These are phyloP conservation scores for Dendrobium huoshanense DNA, from an alignment of 106 monocot genomes.

Conservation along the genomic window DNA sequence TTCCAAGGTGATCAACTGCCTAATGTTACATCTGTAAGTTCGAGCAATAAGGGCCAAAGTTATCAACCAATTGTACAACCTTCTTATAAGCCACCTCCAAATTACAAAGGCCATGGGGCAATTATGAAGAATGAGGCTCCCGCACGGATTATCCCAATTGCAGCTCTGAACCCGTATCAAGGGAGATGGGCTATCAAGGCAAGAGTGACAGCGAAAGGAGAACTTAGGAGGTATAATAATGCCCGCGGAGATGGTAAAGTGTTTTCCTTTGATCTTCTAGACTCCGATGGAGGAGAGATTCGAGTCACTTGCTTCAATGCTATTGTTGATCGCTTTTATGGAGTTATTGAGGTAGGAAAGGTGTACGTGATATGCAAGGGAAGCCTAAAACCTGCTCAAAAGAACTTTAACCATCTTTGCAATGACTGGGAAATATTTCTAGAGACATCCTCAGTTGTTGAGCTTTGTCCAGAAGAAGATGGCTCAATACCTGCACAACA, in stretches of 20 bases:
- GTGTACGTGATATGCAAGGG: constrained; percentile 87
- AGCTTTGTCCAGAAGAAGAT: constrained; percentile 74
- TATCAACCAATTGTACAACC: constrained; percentile 67
- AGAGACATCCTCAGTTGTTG: constrained; percentile 63
- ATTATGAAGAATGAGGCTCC: constrained; percentile 91
- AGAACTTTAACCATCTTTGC: constrained; percentile 85
- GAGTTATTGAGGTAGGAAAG: constrained; percentile 71
- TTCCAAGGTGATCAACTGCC: neutral
- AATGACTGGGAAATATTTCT: constrained; percentile 91
- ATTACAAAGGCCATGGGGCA: constrained; percentile 60
- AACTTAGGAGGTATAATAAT: constrained; percentile 75
- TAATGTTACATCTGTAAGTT: constrained; percentile 20
- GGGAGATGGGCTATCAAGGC: constrained; percentile 92
- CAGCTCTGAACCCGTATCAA: constrained; percentile 87
- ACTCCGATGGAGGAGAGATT: constrained; percentile 93
- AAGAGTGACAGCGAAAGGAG: constrained; percentile 81
- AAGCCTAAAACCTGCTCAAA: constrained; percentile 78
- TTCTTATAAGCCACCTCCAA: constrained; percentile 81
- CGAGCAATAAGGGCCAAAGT: constrained; percentile 17
- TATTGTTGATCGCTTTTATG: constrained; percentile 71
- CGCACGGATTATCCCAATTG: constrained; percentile 72
- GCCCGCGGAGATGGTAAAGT: constrained; percentile 96
- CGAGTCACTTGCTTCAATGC: constrained; percentile 90
- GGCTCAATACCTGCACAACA: constrained; percentile 70
- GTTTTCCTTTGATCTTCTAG: constrained; percentile 97